A percentile compares a stretch with the other conserved stretches of the same genome.
Evolutionary conservation across 2,329 filamentous ascomycete genomes (phyloP).

Genomic region (Cladosporium phlei): DNA sequence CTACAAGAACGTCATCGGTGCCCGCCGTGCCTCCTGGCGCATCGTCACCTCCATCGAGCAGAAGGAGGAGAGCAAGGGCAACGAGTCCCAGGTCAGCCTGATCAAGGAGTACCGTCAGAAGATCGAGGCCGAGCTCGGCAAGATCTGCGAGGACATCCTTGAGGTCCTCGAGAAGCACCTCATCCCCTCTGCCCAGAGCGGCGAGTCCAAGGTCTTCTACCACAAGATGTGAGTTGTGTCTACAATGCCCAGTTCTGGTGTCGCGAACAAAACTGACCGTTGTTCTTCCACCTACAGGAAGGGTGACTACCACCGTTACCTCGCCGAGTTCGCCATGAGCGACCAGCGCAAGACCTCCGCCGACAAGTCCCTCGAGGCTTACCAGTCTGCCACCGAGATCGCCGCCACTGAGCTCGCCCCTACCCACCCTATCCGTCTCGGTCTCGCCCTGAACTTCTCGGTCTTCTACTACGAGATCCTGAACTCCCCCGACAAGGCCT

Average conservation of each 20-base stretch:
- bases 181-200: conserved; percentile 87
- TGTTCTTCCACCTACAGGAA: conserved; percentile 59
- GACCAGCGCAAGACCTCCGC: conserved; percentile 94
- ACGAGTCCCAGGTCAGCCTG: conserved; percentile 78
- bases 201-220: conserved; percentile 99
- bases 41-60: conserved; percentile 98
- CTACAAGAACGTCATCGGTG: conserved; percentile 99
- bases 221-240: conserved; percentile 84
- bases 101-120: conserved; percentile 99
- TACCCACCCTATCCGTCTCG: conserved; percentile 88
- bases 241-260: no score
- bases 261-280: conserved; percentile 13
- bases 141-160: conserved; percentile 97
- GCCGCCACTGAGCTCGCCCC: conserved; percentile 83
- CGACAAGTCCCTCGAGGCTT: conserved; percentile 91
- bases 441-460: conserved; percentile 91
- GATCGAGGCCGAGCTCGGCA: conserved; percentile 93
- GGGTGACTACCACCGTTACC: conserved; percentile 99
- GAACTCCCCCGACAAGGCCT: conserved; percentile 96
- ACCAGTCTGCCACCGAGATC: conserved; percentile 91
- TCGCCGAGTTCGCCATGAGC: conserved; percentile 91
- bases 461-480: conserved; percentile 99
- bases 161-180: conserved; percentile 90
- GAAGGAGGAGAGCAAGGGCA: conserved; percentile 99
- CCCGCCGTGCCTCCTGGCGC: conserved; percentile 94